A percentile compares a stretch with the other conserved stretches of the same genome.
Evolutionary conservation across 2,329 filamentous ascomycete species (phyloP).

Genomic region (Aspergillus sp.): DNA sequence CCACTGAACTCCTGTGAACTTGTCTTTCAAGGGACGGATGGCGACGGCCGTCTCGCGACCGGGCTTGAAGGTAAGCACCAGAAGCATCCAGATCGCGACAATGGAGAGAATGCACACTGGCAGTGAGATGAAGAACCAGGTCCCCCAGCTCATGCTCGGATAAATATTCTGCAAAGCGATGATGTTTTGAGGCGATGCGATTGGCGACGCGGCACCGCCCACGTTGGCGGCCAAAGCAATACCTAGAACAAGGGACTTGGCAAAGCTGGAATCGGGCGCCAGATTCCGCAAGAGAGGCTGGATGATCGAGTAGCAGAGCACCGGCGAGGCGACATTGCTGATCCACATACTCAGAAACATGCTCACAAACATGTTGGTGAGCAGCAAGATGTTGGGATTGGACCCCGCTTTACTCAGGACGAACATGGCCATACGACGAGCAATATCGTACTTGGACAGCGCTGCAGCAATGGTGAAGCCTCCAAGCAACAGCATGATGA

Average conservation of each 20-base stretch:
- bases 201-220: conserved; percentile 92
- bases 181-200: conserved; percentile 95
- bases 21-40: conserved; percentile 85
- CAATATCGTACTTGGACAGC: conserved; percentile 94
- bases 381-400: conserved; percentile 78
- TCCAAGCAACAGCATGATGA: conserved; percentile 96
- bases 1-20: conserved; percentile 85
- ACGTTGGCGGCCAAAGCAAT: conserved; percentile 95
- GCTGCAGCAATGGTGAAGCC: conserved; percentile 96
- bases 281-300: conserved; percentile 95
- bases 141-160: conserved; percentile 85
- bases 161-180: conserved; percentile 96
- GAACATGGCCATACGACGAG: conserved; percentile 94
- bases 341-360: conserved; percentile 99
- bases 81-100: conserved; percentile 81
- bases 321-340: conserved; percentile 94
- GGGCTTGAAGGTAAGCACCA: conserved; percentile 83
- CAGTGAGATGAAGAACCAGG: conserved; percentile 95
- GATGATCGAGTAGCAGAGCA: conserved; percentile 96
- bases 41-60: conserved; percentile 84
- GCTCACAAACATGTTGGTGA: conserved; percentile 99
- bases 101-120: conserved; percentile 91
- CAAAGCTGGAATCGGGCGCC: conserved; percentile 85
- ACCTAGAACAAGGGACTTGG: conserved; percentile 90
- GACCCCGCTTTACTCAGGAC: conserved; percentile 96